Evolutionary conservation across 306 rosid genomes (phyloP), one percentile per base, ranked within the genome.

Genomic region (Albizia julibrissin): DNA sequence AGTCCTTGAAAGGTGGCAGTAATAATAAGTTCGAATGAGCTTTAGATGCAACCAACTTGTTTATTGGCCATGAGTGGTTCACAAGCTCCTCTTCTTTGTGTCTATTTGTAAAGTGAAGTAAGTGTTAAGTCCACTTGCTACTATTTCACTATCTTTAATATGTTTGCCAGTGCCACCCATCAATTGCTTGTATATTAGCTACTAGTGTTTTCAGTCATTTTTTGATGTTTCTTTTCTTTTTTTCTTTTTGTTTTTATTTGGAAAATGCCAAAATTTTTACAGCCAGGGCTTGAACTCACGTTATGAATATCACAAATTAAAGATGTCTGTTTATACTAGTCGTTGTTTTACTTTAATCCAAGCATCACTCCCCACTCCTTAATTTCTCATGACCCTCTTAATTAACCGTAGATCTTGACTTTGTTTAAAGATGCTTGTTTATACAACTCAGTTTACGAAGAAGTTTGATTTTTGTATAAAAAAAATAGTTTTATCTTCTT

Each of bases 91-190:
- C 62, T n/a, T 3, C 62, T 56, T 2, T 39, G 13, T 14, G 27
- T 84, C 83, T 81, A 79, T 78, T 86, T 49, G 26, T n/a, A 68
- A 86, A 88, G 88, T 83, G 84, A 87, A 88, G 87, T 72, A 87
- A 86, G 87, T 75, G 68, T 67, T 78, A 64, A 77, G 85, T 78
- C 77, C 85, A 77, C 88, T 78, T 42, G 52, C 31, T 42, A 21
- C 62, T 21, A 21, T 27, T 21, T 64, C 69, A 80, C n/a, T 84
- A 22, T 70, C 80, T 76, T 56, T 66, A 16, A 67, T 26, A 9
- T 58, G 31, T 10, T 58, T 22, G 12, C 27, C 27, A 56, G 13
- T 56, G 27, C 24, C 62, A 12, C n/a, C 62, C 27, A 56, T 56
- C 8, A 19, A 52, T 52, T 52, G 24, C n/a, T 6, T 50, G 21